Evolutionary conservation across 129 eudicot genomes (phyloP).

Genomic region (Oenanthe sinensis): DNA sequence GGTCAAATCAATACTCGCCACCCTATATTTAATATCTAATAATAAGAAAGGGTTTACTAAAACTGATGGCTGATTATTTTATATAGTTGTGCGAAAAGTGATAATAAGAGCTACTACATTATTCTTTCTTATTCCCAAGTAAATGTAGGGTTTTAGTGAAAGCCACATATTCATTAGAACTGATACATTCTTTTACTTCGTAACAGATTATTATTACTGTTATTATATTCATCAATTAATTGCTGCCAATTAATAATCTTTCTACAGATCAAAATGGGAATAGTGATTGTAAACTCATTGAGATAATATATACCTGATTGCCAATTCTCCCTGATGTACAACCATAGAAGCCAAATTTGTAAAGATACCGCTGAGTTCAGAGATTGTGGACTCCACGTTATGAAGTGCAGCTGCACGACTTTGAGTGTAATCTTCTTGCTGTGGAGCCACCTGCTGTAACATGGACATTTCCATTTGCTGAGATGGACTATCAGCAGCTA

Average conservation of each 20-base stretch:
- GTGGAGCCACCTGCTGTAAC: conserved; percentile 75
- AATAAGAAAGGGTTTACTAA: neutral
- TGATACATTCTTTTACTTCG: neutral
- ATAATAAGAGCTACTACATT: neutral
- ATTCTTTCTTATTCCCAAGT: neutral
- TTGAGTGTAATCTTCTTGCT: conserved; percentile 42
- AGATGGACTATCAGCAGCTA: conserved; percentile 51
- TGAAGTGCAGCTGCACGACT: conserved; percentile 62
- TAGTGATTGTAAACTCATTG: neutral
- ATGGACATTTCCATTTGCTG: conserved; percentile 53
- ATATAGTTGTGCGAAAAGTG: neutral
- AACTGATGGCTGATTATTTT: neutral
- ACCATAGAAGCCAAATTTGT: conserved; percentile 82
- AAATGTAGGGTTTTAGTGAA: neutral
- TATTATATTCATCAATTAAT: neutral
- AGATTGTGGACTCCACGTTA: conserved; percentile 77
- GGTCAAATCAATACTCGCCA: neutral
- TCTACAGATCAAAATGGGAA: neutral
- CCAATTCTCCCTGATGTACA: conserved; percentile 74
- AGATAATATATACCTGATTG: conserved; percentile 40
- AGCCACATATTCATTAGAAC: neutral
- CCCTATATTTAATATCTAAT: neutral
- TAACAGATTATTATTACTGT: neutral
- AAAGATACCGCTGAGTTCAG: conserved; percentile 71
- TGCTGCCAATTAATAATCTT: neutral